phyloP scores from a whole-genome alignment of 768 basidiomycete species.

The Pleurotus djamor region DNA sequence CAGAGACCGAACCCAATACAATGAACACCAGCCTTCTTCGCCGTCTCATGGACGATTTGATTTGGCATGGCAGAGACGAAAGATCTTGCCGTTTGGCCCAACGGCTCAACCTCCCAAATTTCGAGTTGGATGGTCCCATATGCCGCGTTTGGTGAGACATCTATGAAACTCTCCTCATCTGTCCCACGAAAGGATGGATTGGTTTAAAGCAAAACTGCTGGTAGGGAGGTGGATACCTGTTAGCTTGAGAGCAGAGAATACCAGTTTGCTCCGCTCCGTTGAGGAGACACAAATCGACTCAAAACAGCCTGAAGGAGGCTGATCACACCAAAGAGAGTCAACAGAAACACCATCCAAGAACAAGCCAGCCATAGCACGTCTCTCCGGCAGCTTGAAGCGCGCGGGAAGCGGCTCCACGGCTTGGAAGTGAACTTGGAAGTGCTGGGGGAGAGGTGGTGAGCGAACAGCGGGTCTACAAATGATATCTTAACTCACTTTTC shows the following conservation, averaged over 20 bases:
- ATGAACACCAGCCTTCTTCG: conserved; percentile 23
- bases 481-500: conserved; percentile 15
- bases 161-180: too few relatives aligned
- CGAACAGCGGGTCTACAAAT: too few relatives aligned
- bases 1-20: conserved; percentile 16
- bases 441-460: not conserved
- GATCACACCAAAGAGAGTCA: too few relatives aligned
- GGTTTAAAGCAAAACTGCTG: not conserved
- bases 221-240: not conserved
- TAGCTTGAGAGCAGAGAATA: conserved; percentile 7
- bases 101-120: conserved; percentile 9
- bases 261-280: not conserved
- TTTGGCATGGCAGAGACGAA: not conserved
- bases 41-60: conserved; percentile 19
- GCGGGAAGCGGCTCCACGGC: not conserved
- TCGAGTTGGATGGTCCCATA: conserved; percentile 7
- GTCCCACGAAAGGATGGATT: too few relatives aligned
- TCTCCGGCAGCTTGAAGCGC: too few relatives aligned
- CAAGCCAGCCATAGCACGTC: too few relatives aligned
- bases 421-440: not conserved
- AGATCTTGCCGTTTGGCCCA: not conserved
- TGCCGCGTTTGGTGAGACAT: too few relatives aligned
- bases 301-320: too few relatives aligned
- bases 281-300: not conserved
- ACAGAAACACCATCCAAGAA: too few relatives aligned